Evolutionary conservation across 31 red algal genomes (phyloP).

Genomic region (Porphyra umbilicalis): DNA sequence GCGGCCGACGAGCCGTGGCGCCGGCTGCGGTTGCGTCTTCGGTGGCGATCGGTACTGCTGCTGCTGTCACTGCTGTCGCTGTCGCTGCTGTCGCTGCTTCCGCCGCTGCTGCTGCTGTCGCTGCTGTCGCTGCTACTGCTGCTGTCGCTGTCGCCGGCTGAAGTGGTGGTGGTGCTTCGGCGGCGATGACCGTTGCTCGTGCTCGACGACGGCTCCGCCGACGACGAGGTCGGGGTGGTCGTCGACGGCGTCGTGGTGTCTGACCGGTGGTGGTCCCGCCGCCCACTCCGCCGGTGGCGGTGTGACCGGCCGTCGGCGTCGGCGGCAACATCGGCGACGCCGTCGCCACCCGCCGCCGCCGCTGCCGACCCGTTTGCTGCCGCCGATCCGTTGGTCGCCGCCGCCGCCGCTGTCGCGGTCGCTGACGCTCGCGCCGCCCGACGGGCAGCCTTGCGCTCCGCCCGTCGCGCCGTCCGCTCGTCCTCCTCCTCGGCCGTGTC

Average conservation of each 20-base stretch:
- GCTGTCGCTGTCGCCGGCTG: neutral
- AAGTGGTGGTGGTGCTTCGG: neutral
- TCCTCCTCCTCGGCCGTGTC: neutral
- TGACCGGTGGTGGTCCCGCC: neutral
- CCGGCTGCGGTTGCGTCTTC: neutral
- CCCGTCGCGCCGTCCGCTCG: neutral
- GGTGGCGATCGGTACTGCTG: neutral
- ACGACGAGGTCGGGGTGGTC: neutral
- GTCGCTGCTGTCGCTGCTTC: neutral
- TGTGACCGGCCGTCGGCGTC: neutral
- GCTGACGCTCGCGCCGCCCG: neutral
- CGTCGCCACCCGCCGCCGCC: neutral
- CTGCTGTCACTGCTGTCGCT: neutral
- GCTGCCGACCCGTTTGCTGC: neutral
- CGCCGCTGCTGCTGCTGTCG: neutral
- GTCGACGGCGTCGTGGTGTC: neutral
- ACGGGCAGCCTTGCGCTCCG: neutral
- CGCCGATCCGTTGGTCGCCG: neutral
- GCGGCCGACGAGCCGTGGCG: neutral
- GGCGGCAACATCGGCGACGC: neutral
- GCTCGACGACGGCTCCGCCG: neutral
- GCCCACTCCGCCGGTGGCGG: neutral
- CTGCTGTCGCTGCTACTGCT: neutral
- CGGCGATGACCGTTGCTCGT: neutral
- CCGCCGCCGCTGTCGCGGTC: neutral